Evolutionary conservation across 2,329 filamentous ascomycete genomes (phyloP).

Genomic region (Gremmenia infestans): DNA sequence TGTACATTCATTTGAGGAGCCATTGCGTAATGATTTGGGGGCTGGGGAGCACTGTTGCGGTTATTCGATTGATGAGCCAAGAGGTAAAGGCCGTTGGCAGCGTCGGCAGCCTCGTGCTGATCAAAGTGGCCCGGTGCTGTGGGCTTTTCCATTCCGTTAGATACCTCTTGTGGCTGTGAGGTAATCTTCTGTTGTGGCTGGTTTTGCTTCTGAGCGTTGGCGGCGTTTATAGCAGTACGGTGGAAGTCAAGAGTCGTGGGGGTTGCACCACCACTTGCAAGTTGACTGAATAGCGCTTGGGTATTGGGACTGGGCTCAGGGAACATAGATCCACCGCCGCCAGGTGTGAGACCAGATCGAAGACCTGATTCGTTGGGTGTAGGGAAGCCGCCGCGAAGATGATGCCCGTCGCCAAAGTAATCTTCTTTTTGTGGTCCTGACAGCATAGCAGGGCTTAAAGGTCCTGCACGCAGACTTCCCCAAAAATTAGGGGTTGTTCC

Average conservation of each 20-base stretch:
- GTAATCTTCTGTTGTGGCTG: conserved; percentile 32
- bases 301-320: conserved; percentile 84
- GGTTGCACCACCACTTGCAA: conserved; percentile 77
- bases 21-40: conserved; percentile 26
- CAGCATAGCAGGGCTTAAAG: conserved; percentile 94
- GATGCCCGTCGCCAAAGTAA: conserved; percentile 80
- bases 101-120: conserved; percentile 86
- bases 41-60: conserved; percentile 46
- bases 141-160: conserved; percentile 35
- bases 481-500: conserved; percentile 73
- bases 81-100: conserved; percentile 90
- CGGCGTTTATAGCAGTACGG: conserved; percentile 79
- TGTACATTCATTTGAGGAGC: conserved; percentile 29
- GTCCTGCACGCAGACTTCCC: conserved; percentile 82
- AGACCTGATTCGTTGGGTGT: conserved; percentile 96
- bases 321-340: conserved; percentile 96
- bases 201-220: conserved; percentile 57
- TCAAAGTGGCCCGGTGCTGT: conserved; percentile 64
- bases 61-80: conserved; percentile 65
- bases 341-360: conserved; percentile 85
- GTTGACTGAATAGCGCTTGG: conserved; percentile 72
- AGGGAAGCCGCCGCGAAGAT: conserved; percentile 76
- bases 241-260: conserved; percentile 93
- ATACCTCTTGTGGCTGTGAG: conserved; percentile 49
- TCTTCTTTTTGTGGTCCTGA: conserved; percentile 73